phyloP scores from a whole-genome alignment of 75 land plant genomes.

The Pinus albicaulis region DNA sequence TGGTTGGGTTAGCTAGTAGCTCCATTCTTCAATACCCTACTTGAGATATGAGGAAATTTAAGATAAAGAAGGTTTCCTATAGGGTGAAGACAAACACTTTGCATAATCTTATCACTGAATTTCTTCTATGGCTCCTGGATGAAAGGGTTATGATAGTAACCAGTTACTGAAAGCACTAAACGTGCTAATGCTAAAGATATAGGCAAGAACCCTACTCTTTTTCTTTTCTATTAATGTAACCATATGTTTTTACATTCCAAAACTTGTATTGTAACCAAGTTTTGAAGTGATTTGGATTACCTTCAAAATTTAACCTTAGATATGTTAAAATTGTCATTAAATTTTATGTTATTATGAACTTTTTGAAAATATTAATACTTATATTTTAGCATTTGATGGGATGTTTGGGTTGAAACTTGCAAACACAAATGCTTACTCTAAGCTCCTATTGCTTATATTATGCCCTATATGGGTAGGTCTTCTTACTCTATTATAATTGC shows the following conservation, averaged over 20 bases:
- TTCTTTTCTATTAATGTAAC: background rate
- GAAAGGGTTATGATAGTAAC: slow-evolving; percentile 55
- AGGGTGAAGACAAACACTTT: slow-evolving; percentile 38
- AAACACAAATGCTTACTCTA: no score
- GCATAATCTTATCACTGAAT: slow-evolving; percentile 43
- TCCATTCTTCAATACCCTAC: background rate
- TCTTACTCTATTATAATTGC: no score
- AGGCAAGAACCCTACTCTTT: slow-evolving; percentile 15
- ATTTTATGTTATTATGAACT: no score
- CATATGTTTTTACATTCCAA: background rate
- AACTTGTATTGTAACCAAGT: background rate
- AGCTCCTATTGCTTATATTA: no score
- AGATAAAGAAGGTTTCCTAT: slow-evolving; percentile 45
- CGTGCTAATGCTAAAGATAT: slow-evolving; percentile 44
- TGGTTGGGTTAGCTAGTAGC: background rate
- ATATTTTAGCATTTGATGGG: no score
- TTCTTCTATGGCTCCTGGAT: slow-evolving; percentile 47
- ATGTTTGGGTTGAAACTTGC: no score
- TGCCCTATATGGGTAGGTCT: no score
- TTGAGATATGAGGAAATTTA: slow-evolving; percentile 30
- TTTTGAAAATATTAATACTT: no score
- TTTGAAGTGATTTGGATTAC: no score
- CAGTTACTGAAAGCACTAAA: slow-evolving; percentile 50
- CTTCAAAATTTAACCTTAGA: no score
- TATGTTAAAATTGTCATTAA: no score